Base-by-base conservation (phyloP, 2,329 filamentous ascomycete genomes). In the Ophiosphaerella korrae region DNA sequence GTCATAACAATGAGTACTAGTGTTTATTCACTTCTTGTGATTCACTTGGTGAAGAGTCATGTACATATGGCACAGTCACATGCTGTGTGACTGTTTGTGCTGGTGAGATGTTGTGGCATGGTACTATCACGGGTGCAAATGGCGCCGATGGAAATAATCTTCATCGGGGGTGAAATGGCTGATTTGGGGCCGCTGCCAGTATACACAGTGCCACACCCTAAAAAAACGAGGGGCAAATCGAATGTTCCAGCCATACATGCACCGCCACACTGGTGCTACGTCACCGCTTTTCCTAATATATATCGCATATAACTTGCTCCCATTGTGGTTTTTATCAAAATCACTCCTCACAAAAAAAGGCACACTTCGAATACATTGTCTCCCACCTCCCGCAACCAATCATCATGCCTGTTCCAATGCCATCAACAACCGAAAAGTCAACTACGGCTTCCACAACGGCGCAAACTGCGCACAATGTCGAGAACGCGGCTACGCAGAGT, bases 361-460 rank as follows among this genome's bases (percentile, higher is more conserved):
- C 3, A 16, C 32, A 43, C n/a, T 35, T 24, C 35, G 24, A 45
- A 5, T 6, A 21, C 32, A 35, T 9, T 5, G n/a, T 26, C 42
- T 23, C 24, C 23, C 8, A 34, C 9, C 7, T 33, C 36, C 29
- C 26, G 6, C 26, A 29, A 45, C 39, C 36, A 52, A 16, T 32
- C 55, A 62, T 41, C 1, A 68, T 66, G 66, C 64, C 66, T 2
- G 60, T 69, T 41, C 65, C 65, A n/a, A 48, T 67, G 39, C 59
- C 64, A 0, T 64, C 62, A 16, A 48, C 60, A 1, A 60, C 57
- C 12, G 41, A 57, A 13, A 50, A 62, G 36, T 52, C 60, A 34
- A 55, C 50, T 8, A 60, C 26, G 23, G 50, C 63, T 1, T 66
- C 67, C 3, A 56, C 58, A 4, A 60, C 63, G 2, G 66, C 67